Evolutionary conservation across 192 early-diverging fungal species (phyloP).

Genomic region (Backusella tarrabulga): DNA sequence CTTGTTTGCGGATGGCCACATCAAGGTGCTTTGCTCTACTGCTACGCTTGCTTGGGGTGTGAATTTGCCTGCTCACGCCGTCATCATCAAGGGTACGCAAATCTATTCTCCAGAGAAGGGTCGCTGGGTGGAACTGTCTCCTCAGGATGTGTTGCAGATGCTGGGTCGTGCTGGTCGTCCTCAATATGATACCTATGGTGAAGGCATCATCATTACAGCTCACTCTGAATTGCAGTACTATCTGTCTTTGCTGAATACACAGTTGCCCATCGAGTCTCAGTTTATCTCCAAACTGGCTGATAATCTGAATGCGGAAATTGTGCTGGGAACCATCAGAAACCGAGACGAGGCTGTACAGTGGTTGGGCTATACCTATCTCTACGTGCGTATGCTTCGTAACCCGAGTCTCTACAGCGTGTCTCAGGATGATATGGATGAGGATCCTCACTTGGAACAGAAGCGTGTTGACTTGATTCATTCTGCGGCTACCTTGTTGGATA

Average conservation of each 20-base stretch:
- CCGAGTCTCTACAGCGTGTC: slow-evolving; percentile 82
- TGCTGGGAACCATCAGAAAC: slow-evolving; percentile 86
- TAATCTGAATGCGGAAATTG: slow-evolving; percentile 95
- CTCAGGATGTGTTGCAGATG: slow-evolving; percentile 99
- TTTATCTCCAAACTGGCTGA: slow-evolving; percentile 85
- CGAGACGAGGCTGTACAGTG: slow-evolving; percentile 94
- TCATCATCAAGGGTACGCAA: slow-evolving; percentile 98
- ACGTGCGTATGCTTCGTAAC: slow-evolving; percentile 94
- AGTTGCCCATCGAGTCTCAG: slow-evolving; percentile 97
- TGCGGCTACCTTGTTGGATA: slow-evolving; percentile 85
- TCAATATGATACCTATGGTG: slow-evolving; percentile 93
- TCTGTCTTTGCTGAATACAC: slow-evolving; percentile 90
- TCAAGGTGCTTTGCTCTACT: slow-evolving; percentile 93
- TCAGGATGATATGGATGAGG: slow-evolving; percentile 67
- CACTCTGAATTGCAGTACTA: slow-evolving; percentile 94
- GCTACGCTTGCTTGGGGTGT: slow-evolving; percentile 99
- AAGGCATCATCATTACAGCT: slow-evolving; percentile 95
- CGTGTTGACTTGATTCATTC: slow-evolving; percentile 89
- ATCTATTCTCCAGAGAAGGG: slow-evolving; percentile 97
- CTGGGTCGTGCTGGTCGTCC: slow-evolving; percentile 96
- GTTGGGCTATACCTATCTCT: slow-evolving; percentile 95
- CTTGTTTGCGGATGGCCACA: slow-evolving; percentile 85
- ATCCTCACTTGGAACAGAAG: slow-evolving; percentile 79
- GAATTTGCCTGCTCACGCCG: slow-evolving; percentile 96
- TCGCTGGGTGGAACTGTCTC: slow-evolving; percentile 89